Conservation (phyloP, 495 filamentous ascomycete genomes). For the Cenococcum geophilum region DNA sequence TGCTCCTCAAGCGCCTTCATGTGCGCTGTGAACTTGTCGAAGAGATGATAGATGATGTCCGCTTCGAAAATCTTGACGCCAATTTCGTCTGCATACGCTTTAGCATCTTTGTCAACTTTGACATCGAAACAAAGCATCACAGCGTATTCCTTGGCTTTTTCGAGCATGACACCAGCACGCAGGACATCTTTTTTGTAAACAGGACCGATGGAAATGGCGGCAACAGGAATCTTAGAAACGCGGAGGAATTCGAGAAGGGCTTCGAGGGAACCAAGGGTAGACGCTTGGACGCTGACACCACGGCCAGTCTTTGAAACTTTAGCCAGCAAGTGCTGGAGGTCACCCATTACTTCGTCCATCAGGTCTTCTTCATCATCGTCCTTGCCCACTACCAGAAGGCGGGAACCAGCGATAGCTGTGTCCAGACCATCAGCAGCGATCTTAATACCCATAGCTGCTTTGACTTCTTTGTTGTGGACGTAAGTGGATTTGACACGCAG, state of each 20-base stretch:
- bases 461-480: slow-evolving; percentile 98
- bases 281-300: slow-evolving; percentile 95
- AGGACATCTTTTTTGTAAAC: slow-evolving; percentile 99
- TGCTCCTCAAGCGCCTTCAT: slow-evolving; percentile 78
- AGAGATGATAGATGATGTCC: slow-evolving; percentile 98
- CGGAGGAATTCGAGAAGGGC: slow-evolving; percentile 94
- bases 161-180: slow-evolving; percentile 92
- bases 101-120: slow-evolving; percentile 96
- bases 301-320: slow-evolving; percentile 83
- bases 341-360: slow-evolving; percentile 91
- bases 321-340: slow-evolving; percentile 84
- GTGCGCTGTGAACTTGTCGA: slow-evolving; percentile 92
- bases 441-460: slow-evolving; percentile 97
- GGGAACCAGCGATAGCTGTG: slow-evolving; percentile 92
- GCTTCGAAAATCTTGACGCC: slow-evolving; percentile 98
- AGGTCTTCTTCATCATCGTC: slow-evolving; percentile 96
- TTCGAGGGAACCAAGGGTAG: slow-evolving; percentile 94
- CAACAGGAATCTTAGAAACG: slow-evolving; percentile 90
- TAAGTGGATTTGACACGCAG: slow-evolving; percentile 89
- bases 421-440: slow-evolving; percentile 96
- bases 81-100: slow-evolving; percentile 83
- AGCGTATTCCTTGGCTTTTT: slow-evolving; percentile 90
- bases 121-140: slow-evolving; percentile 99
- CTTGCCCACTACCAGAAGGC: slow-evolving; percentile 85
- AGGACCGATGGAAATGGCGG: slow-evolving; percentile 94